Evolutionary conservation across 148 eudicot species (phyloP).

Genomic region (Vaccinium corymbosum): DNA sequence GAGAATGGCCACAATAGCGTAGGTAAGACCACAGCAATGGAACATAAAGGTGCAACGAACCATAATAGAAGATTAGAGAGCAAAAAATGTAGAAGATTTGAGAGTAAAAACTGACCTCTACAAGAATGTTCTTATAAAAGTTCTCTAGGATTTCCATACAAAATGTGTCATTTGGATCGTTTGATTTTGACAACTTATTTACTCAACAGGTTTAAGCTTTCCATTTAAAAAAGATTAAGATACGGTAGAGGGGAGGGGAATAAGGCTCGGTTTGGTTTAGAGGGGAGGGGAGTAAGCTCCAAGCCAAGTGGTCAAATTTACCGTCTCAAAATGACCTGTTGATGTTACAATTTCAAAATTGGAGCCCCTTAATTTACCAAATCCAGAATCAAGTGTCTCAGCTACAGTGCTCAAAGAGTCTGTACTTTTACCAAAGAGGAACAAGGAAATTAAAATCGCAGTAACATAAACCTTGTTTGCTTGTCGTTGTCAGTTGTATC

Average conservation of each 20-base stretch:
- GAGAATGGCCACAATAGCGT: background rate
- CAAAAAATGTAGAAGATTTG: background rate
- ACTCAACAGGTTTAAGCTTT: background rate
- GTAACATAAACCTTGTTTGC: slow-evolving; percentile 71
- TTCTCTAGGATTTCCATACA: background rate
- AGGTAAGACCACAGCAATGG: background rate
- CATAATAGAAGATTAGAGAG: background rate
- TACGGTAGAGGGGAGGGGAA: background rate
- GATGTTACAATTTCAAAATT: background rate
- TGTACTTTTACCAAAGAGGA: background rate
- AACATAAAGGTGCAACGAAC: background rate
- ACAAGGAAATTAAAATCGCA: background rate
- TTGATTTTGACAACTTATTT: slow-evolving; percentile 6
- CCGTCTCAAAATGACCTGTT: background rate
- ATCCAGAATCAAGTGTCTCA: background rate
- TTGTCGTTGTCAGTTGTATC: slow-evolving; percentile 98
- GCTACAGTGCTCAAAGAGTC: slow-evolving; percentile 4
- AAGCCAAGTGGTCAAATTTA: slow-evolving; percentile 6
- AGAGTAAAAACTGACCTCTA: background rate
- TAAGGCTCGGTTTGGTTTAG: too few species aligned
- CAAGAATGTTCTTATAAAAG: background rate
- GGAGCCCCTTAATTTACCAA: background rate
- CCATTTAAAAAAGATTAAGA: background rate
- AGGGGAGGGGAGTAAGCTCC: background rate
- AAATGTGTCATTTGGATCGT: background rate